Percentiles rank a stretch among this genome's conserved stretches.
These are phyloP conservation scores for Sphagnum magellanicum DNA, from an alignment of 228 moss, liverwort and hornwort genomes.

Conservation along the genomic window DNA sequence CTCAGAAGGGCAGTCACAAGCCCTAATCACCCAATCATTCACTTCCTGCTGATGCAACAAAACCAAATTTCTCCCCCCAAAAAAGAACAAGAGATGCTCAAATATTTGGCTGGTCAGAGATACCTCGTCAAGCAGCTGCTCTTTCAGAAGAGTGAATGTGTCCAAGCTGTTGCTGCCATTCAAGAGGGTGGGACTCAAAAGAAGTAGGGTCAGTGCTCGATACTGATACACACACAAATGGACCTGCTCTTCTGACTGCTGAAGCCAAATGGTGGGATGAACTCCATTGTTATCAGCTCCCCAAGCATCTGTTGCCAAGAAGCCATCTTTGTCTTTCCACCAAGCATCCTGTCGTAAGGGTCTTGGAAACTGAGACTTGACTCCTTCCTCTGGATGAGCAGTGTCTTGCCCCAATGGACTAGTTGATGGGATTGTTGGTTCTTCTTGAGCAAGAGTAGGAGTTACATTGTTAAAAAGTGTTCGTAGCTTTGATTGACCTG, in stretches of 20 bases:
- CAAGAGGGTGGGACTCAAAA: constrained; percentile 48
- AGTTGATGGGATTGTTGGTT: constrained; percentile 6
- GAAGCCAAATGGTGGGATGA: constrained; percentile 60
- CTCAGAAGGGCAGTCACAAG: too few relatives aligned
- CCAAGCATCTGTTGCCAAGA: constrained; percentile 78
- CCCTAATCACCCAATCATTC: too few relatives aligned
- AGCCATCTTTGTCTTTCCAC: constrained; percentile 80
- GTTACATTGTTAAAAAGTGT: constrained; percentile 52
- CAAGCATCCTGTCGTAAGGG: constrained; percentile 86
- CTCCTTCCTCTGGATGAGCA: constrained; percentile 16
- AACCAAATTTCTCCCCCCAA: too few relatives aligned
- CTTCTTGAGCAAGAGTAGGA: constrained; percentile 24
- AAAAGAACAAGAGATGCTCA: too few relatives aligned
- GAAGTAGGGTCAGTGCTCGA: constrained; percentile 58
- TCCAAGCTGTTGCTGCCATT: constrained; percentile 40
- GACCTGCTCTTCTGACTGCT: constrained; percentile 58
- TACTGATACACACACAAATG: constrained; percentile 59
- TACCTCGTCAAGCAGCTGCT: constrained; percentile 71
- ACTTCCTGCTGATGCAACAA: too few relatives aligned
- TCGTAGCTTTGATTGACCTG: constrained; percentile 51
- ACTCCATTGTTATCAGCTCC: constrained; percentile 34
- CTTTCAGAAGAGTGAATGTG: constrained; percentile 37
- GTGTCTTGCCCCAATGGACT: constrained; percentile 14
- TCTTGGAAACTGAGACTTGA: constrained; percentile 36
- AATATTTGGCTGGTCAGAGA: too few relatives aligned